Base-by-base conservation (phyloP, 306 rosid species). In the Chamaecrista fasciculata region DNA sequence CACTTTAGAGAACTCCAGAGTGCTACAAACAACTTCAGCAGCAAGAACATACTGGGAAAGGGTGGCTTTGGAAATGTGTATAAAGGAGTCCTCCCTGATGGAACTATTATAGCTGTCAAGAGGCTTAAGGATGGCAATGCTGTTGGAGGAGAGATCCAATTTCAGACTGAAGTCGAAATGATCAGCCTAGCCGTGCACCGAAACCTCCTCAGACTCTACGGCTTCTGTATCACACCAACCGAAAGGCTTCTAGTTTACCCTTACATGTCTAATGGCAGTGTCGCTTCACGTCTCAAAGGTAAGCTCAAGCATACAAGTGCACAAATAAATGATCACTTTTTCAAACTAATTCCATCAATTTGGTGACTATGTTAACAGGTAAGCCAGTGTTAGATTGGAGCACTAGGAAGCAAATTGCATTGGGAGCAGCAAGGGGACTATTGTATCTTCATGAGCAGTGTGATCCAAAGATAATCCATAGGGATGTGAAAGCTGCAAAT, bases 81-180 rank as follows among this genome's bases (percentile, higher is more conserved):
- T 86, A 93, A 93, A 79, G 98, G 98, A 69, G 28, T 79, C 69
- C 88, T 93, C 60, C 47, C 70, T 0, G 98, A 93, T 81, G 96
- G 98, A 25, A 83, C 85, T 52, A 57, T 93, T 24, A 90, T 90
- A 0, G 98, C 98, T 3, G 98, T 93, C 33, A 93, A 93, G 81
- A 86, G 98, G 80, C 96, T 93, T 50, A 93, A 88, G 77, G 96
- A 93, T 78, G 96, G 96, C 34, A 86, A 73, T 69, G 85, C 93
- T 31, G 77, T 62, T 57, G 89, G 96, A 39, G 96, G 98, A 33
- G 98, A 90, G 76, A 83, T 87, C 59, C 98, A 92, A 37, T 92
- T 92, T 83, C 98, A 92, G 78, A 92, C 98, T 46, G 98, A 93
- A 80, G 93, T 93, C 64, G 98, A 93, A 84, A 90, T 88, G 98